Evolutionary conservation across 495 filamentous ascomycete species (phyloP).

Genomic region (Aspergillus wentii): DNA sequence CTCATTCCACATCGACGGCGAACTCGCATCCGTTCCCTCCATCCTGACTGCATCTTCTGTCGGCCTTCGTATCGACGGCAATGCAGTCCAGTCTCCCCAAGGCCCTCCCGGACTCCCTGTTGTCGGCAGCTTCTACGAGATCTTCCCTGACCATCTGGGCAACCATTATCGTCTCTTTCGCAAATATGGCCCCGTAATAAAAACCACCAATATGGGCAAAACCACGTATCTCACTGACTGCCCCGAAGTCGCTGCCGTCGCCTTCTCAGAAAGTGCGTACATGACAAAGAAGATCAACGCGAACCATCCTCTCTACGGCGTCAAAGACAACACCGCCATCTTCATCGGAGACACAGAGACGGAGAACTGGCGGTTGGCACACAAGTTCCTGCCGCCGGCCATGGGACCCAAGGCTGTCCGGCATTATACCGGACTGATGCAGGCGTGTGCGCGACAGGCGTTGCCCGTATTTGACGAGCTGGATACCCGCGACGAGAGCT

Average conservation of each 20-base stretch:
- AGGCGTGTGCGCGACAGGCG: slow-evolving; percentile 29
- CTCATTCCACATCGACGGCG: slow-evolving; percentile 25
- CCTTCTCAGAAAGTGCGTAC: slow-evolving; percentile 37
- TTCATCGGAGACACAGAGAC: slow-evolving; percentile 51
- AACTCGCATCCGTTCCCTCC: slow-evolving; percentile 19
- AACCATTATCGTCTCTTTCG: slow-evolving; percentile 54
- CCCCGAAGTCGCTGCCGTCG: slow-evolving; percentile 32
- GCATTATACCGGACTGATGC: slow-evolving; percentile 49
- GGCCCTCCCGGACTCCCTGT: slow-evolving; percentile 46
- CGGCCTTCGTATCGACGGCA: slow-evolving; percentile 39
- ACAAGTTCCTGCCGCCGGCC: slow-evolving; percentile 52
- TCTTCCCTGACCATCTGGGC: slow-evolving; percentile 55
- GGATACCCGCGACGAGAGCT: slow-evolving; percentile 37
- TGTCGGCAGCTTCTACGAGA: slow-evolving; percentile 48
- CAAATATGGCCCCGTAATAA: slow-evolving; percentile 49
- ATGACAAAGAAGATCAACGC: slow-evolving; percentile 50
- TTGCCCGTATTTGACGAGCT: slow-evolving; percentile 49
- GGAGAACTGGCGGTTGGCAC: slow-evolving; percentile 36
- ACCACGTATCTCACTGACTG: slow-evolving; percentile 46
- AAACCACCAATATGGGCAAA: slow-evolving; percentile 51
- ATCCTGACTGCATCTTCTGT: slow-evolving; percentile 23
- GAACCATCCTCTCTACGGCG: slow-evolving; percentile 42
- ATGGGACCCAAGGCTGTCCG: slow-evolving; percentile 49
- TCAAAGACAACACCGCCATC: slow-evolving; percentile 45
- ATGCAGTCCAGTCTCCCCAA: slow-evolving; percentile 33